Conservation (phyloP, 1,284 basidiomycete genomes). For the Ganoderma sinense region DNA sequence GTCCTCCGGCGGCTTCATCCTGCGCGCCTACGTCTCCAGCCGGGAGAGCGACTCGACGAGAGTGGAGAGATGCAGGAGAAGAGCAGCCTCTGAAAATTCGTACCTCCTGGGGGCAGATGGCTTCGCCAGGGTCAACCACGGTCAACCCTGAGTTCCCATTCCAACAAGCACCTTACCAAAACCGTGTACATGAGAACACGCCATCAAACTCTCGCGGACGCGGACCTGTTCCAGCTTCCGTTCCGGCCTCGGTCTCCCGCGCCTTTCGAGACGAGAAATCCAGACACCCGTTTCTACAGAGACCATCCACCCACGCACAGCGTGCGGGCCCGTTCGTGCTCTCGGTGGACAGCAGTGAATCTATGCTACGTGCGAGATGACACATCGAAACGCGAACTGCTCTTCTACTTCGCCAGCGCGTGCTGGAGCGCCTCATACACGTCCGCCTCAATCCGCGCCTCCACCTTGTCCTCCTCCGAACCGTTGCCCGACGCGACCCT, state of each 20-base stretch:
- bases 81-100: background rate
- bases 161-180: constrained; percentile 2
- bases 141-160: background rate
- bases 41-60: background rate
- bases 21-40: background rate
- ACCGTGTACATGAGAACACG: background rate
- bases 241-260: background rate
- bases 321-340: background rate
- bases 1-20: constrained; percentile 2
- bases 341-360: constrained; percentile 12
- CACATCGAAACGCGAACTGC: background rate
- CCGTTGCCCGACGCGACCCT: constrained; percentile 85
- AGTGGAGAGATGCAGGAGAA: background rate
- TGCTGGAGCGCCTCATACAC: constrained; percentile 96
- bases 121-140: background rate
- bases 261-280: background rate
- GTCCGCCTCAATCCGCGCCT: constrained; percentile 95
- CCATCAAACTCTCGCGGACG: background rate
- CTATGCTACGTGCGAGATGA: constrained; percentile 24
- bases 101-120: background rate
- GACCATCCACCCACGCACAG: background rate
- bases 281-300: background rate
- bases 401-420: constrained; percentile 72
- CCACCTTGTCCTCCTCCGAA: constrained; percentile 92
- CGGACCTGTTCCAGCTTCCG: background rate